phyloP scores from a whole-genome alignment of 2,329 filamentous ascomycete species.

The Laburnicola sp. region DNA sequence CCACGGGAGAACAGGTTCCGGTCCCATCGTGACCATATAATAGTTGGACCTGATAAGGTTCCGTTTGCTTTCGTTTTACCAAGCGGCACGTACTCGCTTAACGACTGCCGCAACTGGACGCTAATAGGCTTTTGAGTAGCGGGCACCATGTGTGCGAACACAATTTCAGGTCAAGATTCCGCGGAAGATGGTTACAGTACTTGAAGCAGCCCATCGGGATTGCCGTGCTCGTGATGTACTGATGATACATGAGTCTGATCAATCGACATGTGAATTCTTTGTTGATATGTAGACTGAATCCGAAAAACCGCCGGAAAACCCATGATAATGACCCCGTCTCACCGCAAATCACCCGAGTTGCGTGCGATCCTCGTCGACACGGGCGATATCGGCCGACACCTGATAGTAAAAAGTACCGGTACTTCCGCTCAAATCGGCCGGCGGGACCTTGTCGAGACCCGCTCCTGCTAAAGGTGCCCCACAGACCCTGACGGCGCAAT shows the following conservation, averaged over 20 bases:
- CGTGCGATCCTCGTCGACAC: constrained; percentile 5
- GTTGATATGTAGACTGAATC: background rate
- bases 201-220: too few species aligned
- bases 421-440: background rate
- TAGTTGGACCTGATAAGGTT: background rate
- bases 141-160: too few species aligned
- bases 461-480: background rate
- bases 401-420: background rate
- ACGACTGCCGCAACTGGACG: too few species aligned
- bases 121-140: too few species aligned
- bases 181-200: too few species aligned
- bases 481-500: constrained; percentile 6
- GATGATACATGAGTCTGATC: too few species aligned
- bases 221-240: too few species aligned
- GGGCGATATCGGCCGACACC: constrained; percentile 24
- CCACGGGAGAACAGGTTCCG: constrained; percentile 2
- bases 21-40: constrained; percentile 3
- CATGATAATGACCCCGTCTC: background rate
- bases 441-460: background rate
- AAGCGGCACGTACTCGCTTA: too few species aligned
- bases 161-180: too few species aligned
- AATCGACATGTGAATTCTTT: too few species aligned
- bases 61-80: background rate
- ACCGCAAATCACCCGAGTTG: constrained; percentile 1
- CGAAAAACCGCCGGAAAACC: constrained; percentile 13